Conservation (phyloP, 2,329 filamentous ascomycete species). For the Ophiocordyceps sinensis region DNA sequence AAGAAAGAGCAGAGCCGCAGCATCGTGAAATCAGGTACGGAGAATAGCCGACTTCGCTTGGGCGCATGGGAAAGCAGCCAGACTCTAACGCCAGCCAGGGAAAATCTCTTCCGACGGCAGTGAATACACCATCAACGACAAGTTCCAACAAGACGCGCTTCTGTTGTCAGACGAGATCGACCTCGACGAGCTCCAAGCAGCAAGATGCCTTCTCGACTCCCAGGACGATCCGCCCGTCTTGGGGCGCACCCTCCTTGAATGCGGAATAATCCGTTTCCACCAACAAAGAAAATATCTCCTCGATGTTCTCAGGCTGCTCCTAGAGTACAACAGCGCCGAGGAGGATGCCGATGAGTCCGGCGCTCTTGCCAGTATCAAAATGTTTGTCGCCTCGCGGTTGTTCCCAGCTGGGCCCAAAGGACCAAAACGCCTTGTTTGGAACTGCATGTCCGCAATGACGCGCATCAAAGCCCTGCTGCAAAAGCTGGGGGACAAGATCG, state of each 20-base stretch:
- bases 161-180: slow-evolving; percentile 78
- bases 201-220: slow-evolving; percentile 59
- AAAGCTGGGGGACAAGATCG: slow-evolving; percentile 59
- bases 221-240: slow-evolving; percentile 53
- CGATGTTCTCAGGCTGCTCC: slow-evolving; percentile 67
- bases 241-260: slow-evolving; percentile 60
- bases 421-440: slow-evolving; percentile 51
- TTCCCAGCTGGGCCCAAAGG: slow-evolving; percentile 18
- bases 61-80: not conserved
- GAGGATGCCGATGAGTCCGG: slow-evolving; percentile 34
- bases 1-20: slow-evolving; percentile 66
- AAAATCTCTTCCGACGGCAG: slow-evolving; percentile 59
- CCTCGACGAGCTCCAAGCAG: slow-evolving; percentile 78
- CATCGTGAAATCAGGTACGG: slow-evolving; percentile 50
- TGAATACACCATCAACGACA: slow-evolving; percentile 69
- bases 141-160: slow-evolving; percentile 72
- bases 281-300: slow-evolving; percentile 70
- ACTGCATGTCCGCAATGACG: slow-evolving; percentile 63
- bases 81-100: slow-evolving; percentile 31
- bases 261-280: slow-evolving; percentile 78
- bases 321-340: slow-evolving; percentile 46
- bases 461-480: slow-evolving; percentile 66
- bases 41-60: not conserved
- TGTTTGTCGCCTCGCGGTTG: slow-evolving; percentile 19
- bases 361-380: slow-evolving; percentile 17